Base-by-base conservation (phyloP, 2,329 filamentous ascomycete species). In the Calonectria leucothoes region DNA sequence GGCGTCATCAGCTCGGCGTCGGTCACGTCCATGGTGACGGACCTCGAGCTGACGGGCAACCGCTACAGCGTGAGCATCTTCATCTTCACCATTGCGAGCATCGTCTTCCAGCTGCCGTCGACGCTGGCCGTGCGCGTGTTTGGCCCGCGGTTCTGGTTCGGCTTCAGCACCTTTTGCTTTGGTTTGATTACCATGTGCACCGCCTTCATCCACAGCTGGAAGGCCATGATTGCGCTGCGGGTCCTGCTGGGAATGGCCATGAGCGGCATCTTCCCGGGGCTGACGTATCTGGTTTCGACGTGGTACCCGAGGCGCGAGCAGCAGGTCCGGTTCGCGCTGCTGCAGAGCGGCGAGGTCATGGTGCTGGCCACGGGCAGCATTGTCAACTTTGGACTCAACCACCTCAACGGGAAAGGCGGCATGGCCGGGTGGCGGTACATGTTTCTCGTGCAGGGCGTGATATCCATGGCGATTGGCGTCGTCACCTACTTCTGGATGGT, bases 21-120 rank as follows among this genome's bases (percentile, higher is more conserved):
- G 5, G 66, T 69, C 15, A 69, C 66, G 8, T 69, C 55, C 17
- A 69, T 69, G 66, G 42, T 49, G 20, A 39, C 55, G 66, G 66
- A 69, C 25, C 66, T 69, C 10, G 66, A 51, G 1, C 42, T 69
- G 31, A 63, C 55, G 3, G 66, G 66, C 37, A 63, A 69, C 55
- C 66, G 66, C 4, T 69, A 69, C 31, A 69, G 66, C 42, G 66
- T 69, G 17, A 69, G 66, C 55, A 69, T 69, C 66, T 69, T 69
- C 42, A 69, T 69, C 55, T 69, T 69, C 39, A 69, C 66, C 55
- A 63, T 69, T 17, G 23, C 66, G 23, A 63, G 66, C 57, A 69
- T 69, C 31, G 66, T 33, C 23, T 69, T 69, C 25, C 66, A 69
- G 7, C 14, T 69, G 15, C 66, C 66, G 4, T 69, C 66, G 15